Conservation (phyloP, 495 filamentous ascomycete genomes). For the Penicillium bialowiezense region DNA sequence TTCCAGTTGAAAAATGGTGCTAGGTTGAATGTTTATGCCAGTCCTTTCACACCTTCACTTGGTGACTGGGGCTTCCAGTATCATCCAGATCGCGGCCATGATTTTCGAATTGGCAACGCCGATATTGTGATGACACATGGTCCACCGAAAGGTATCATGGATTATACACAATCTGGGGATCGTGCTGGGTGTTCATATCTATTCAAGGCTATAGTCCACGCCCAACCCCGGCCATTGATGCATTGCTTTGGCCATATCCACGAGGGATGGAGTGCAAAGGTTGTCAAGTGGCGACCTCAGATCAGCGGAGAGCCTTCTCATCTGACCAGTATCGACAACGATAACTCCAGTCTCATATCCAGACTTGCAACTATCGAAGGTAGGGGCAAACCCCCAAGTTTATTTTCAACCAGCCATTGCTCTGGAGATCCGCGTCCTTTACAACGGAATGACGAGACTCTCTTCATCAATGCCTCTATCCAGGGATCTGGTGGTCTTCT, state of each 20-base stretch:
- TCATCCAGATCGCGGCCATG: constrained; percentile 39
- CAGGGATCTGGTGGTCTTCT: constrained; percentile 27
- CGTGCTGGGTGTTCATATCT: constrained; percentile 56
- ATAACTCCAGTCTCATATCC: constrained; percentile 36
- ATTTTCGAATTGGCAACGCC: constrained; percentile 43
- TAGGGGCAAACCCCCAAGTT: neutral
- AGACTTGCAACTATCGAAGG: constrained; percentile 29
- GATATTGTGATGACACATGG: constrained; percentile 70
- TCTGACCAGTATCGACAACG: constrained; percentile 46
- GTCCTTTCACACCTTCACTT: constrained; percentile 59
- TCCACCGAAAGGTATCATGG: constrained; percentile 56
- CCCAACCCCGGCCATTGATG: constrained; percentile 53
- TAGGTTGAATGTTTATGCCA: constrained; percentile 58
- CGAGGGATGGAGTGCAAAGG: constrained; percentile 61
- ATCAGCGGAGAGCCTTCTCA: constrained; percentile 34
- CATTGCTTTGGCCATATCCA: constrained; percentile 78
- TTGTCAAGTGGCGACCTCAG: constrained; percentile 51
- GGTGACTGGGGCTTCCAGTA: constrained; percentile 61
- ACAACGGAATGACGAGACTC: constrained; percentile 44
- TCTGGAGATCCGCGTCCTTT: constrained; percentile 27
- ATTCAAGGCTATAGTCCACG: constrained; percentile 55
- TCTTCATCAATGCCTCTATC: constrained; percentile 68
- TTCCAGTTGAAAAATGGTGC: constrained; percentile 59
- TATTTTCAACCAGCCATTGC: constrained; percentile 33
- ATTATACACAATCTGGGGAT: constrained; percentile 30